Conservation (phyloP, 306 rosid genomes). For the Astragalus membranaceus region DNA sequence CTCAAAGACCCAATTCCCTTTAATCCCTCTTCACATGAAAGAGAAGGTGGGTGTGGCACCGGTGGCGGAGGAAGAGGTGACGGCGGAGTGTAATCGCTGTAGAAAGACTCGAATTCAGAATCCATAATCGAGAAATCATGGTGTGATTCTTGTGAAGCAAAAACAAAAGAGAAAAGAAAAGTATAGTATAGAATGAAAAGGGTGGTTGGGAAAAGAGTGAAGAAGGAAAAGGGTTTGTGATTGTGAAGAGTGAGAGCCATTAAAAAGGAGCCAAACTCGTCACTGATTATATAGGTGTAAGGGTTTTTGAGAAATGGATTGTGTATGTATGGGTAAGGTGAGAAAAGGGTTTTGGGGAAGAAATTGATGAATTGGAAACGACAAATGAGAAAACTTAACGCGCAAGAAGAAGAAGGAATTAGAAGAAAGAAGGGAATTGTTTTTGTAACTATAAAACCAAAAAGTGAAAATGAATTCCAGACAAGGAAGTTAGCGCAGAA, state of each 20-base stretch:
- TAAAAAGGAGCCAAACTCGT: conserved; percentile 37
- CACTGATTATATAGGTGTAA: neutral
- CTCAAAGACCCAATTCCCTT: conserved; percentile 60
- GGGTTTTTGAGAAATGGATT: neutral
- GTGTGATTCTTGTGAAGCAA: conserved; percentile 2
- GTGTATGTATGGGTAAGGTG: too few relatives aligned
- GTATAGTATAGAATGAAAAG: conserved; percentile 17
- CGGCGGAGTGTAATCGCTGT: conserved; percentile 81
- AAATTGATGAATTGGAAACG: neutral
- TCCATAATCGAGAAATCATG: conserved; percentile 51
- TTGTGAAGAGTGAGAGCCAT: conserved; percentile 48
- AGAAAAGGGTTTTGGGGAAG: neutral
- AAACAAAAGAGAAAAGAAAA: neutral
- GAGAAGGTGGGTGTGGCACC: conserved; percentile 76
- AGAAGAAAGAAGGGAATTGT: neutral
- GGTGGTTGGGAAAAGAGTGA: neutral
- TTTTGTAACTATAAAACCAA: neutral
- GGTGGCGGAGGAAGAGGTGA: conserved; percentile 79
- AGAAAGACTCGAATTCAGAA: conserved; percentile 38
- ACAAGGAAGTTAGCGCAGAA: neutral
- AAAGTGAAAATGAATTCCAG: neutral
- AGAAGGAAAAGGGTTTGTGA: conserved; percentile 6
- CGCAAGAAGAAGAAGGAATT: neutral
- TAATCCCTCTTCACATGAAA: conserved; percentile 58
- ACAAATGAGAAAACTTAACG: neutral